Conservation (phyloP, 169 alveolate genomes). For the Plasmodium vinckei region DNA sequence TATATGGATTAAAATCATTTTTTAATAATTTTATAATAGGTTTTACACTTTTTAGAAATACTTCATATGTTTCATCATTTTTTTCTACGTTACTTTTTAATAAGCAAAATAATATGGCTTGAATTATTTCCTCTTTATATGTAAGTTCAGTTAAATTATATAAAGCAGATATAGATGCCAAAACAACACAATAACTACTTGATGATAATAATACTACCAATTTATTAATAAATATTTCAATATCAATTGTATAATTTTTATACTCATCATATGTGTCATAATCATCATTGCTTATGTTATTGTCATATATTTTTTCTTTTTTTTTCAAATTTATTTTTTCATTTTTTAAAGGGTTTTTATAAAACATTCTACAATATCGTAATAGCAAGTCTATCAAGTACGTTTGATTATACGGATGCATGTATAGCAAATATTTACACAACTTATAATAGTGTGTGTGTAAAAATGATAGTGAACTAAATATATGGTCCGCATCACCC, state of each 20-base stretch:
- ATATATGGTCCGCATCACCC: neutral
- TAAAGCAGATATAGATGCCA: constrained; percentile 14
- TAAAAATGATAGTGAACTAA: constrained; percentile 73
- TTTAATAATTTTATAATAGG: constrained; percentile 16
- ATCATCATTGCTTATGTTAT: neutral
- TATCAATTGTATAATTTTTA: neutral
- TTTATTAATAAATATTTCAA: constrained; percentile 44
- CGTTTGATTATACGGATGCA: constrained; percentile 74
- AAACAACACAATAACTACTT: constrained; percentile 22
- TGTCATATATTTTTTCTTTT: neutral
- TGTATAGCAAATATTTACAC: constrained; percentile 34
- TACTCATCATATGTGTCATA: neutral
- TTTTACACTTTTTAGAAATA: constrained; percentile 42
- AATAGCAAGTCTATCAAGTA: constrained; percentile 28
- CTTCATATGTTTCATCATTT: constrained; percentile 33
- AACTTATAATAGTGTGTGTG: constrained; percentile 78
- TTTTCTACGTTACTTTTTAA: constrained; percentile 25
- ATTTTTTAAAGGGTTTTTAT: constrained; percentile 33
- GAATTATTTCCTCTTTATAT: constrained; percentile 16
- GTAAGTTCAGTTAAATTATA: constrained; percentile 40
- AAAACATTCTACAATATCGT: constrained; percentile 32
- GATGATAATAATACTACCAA: constrained; percentile 14
- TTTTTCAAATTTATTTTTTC: neutral
- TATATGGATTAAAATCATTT: constrained; percentile 10
- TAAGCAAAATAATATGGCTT: constrained; percentile 24